A percentile compares a stretch with the other conserved stretches of the same genome.
Conservation (phyloP, 768 basidiomycete genomes). For the Trametes villosa region DNA sequence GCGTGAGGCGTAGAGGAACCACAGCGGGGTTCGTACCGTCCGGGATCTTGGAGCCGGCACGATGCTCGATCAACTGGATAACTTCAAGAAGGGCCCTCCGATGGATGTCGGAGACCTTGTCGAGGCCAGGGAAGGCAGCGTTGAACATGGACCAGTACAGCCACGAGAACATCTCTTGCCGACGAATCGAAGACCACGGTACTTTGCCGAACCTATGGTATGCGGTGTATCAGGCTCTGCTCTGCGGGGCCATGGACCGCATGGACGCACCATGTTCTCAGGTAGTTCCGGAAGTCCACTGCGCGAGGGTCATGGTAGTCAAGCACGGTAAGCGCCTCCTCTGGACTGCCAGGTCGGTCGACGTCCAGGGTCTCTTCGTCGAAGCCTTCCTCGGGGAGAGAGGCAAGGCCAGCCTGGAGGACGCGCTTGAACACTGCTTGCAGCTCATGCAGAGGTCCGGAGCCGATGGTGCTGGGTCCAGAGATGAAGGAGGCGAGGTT, state of each 20-base stretch:
- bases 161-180: conserved; percentile 70
- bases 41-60: conserved; percentile 66
- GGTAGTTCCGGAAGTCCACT: conserved; percentile 68
- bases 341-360: conserved; percentile 62
- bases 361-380: conserved; percentile 58
- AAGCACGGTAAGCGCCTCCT: conserved; percentile 61
- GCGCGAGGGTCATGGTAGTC: conserved; percentile 69
- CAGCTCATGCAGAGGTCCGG: conserved; percentile 59
- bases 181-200: conserved; percentile 73
- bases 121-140: conserved; percentile 56
- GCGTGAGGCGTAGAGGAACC: conserved; percentile 66
- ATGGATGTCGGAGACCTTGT: conserved; percentile 51
- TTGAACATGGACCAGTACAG: conserved; percentile 86
- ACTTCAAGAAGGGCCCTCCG: conserved; percentile 59
- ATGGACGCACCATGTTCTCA: conserved; percentile 56
- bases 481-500: conserved; percentile 54
- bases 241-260: neutral
- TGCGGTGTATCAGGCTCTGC: neutral
- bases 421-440: conserved; percentile 63
- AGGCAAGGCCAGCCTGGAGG: conserved; percentile 65
- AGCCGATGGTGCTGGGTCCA: conserved; percentile 46
- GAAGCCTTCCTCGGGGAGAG: conserved; percentile 52
- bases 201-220: conserved; percentile 73
- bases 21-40: conserved; percentile 59
- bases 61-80: conserved; percentile 67